Percentiles rank a stretch among this genome's conserved stretches.
These are phyloP conservation scores for Globisporangium barbulae DNA, from an alignment of 352 stramenopile genomes.

Conservation along the genomic window DNA sequence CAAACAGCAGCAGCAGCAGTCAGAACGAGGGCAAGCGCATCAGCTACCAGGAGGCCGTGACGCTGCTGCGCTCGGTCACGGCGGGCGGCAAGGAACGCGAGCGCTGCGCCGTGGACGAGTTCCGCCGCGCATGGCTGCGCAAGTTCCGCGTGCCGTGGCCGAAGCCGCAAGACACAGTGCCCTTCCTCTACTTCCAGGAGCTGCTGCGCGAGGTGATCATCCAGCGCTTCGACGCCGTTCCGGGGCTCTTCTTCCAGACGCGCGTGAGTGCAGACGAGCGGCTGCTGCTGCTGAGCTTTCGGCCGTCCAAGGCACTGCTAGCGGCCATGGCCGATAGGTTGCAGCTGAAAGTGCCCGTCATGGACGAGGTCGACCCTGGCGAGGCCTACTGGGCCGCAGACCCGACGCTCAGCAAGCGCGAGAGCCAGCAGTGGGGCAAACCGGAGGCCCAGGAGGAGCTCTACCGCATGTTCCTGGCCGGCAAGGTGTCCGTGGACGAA, in stretches of 20 bases:
- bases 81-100: constrained; percentile 41
- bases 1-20: neutral
- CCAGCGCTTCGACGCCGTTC: constrained; percentile 52
- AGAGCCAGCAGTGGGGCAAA: constrained; percentile 31
- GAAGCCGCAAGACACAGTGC: constrained; percentile 42
- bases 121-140: constrained; percentile 47
- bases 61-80: constrained; percentile 50
- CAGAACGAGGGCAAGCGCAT: constrained; percentile 29
- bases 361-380: constrained; percentile 45
- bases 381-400: constrained; percentile 32
- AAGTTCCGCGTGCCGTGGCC: constrained; percentile 66
- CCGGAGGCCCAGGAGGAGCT: constrained; percentile 60
- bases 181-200: constrained; percentile 51
- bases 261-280: constrained; percentile 22
- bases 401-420: constrained; percentile 18
- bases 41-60: constrained; percentile 41
- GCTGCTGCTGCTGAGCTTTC: constrained; percentile 47
- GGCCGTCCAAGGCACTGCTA: constrained; percentile 41
- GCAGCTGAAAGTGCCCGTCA: constrained; percentile 39
- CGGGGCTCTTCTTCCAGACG: constrained; percentile 38
- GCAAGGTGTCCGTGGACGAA: constrained; percentile 54
- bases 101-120: constrained; percentile 39
- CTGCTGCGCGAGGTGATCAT: constrained; percentile 68
- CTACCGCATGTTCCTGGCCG: constrained; percentile 65
- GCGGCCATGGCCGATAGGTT: constrained; percentile 41